Base-by-base conservation (phyloP, 2,329 filamentous ascomycete genomes). In the Cladosporium sp. region DNA sequence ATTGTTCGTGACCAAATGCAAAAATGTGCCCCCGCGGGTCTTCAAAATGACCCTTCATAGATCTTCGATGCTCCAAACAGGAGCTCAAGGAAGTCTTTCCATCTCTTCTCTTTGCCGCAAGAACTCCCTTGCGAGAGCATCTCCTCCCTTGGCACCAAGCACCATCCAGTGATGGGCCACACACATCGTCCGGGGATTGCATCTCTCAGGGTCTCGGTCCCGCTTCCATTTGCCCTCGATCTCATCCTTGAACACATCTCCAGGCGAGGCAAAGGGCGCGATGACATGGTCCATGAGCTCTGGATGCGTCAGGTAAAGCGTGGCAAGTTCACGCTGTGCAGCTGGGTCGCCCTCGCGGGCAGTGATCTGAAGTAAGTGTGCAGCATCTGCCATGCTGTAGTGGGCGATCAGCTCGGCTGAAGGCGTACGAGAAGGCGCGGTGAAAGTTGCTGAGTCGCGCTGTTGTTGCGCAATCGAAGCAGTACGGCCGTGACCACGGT, bases 81-180 rank as follows among this genome's bases (percentile, higher is more conserved):
- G n/a, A 21, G 39, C 25, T 81, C 75, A 84, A 68, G 83, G 82
- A 73, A 86, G 82, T 61, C 81, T 84, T 73, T 88, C 85, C 76
- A 88, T 84, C 74, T 88, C 86, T 71, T 86, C 84, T 56, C 85
- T 79, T 79, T 96, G 91, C 69, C 89, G 85, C 77, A 97, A 80
- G 79, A 94, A 93, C 76, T 89, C 90, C 75, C 88, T 89, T 23
- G 94, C 94, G 70, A 96, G 82, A 74, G 90, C 86, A 76, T 98
- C 94, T 1, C 93, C 93, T n/a, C 93, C 93, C 63, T 86, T 85
- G 71, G 92, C 91, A 43, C 91, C 93, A 70, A 91, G 84, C 80
- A 94, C 92, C 93, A 98, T 97, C 93, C 94, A 98, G 81, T 98
- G 94, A 78, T 96, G 89, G 11, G 94, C 94, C 65, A 97, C 87